phyloP scores from a whole-genome alignment of 2,329 filamentous ascomycete genomes.

The Fusarium sp. region DNA sequence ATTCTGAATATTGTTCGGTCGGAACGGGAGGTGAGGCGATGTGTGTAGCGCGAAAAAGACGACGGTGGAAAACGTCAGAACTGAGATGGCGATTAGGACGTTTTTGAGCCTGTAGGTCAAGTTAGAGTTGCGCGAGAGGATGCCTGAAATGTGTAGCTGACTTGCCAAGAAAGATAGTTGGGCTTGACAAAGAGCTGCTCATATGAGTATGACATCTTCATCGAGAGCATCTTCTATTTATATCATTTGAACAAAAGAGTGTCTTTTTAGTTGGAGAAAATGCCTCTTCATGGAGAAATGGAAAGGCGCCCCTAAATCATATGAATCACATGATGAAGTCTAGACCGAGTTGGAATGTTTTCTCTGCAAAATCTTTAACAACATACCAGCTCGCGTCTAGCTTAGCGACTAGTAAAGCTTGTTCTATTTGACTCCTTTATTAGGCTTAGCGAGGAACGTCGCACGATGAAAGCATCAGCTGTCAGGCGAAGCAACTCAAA shows the following conservation, averaged over 20 bases:
- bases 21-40: not conserved
- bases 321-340: not conserved
- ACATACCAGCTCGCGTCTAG: not conserved
- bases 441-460: not conserved
- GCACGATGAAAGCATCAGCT: not conserved
- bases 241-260: no score
- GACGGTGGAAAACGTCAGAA: not conserved
- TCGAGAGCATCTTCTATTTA: not conserved
- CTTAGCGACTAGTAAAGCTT: not conserved
- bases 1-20: not conserved
- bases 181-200: not conserved
- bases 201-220: not conserved
- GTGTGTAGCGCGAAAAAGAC: not conserved
- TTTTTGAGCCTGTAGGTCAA: accelerated
- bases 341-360: not conserved
- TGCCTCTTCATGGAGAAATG: not conserved
- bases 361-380: not conserved
- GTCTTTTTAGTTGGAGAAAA: not conserved
- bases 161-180: not conserved
- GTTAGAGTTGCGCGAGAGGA: accelerated
- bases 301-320: accelerated
- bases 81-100: not conserved
- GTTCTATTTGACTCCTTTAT: not conserved
- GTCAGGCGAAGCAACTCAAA: accelerated
- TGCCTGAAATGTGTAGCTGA: accelerated